Evolutionary conservation across 2,329 filamentous ascomycete genomes (phyloP), one percentile per base, ranked within the genome.

Genomic region (Aspergillus oerlinghausenensis): DNA sequence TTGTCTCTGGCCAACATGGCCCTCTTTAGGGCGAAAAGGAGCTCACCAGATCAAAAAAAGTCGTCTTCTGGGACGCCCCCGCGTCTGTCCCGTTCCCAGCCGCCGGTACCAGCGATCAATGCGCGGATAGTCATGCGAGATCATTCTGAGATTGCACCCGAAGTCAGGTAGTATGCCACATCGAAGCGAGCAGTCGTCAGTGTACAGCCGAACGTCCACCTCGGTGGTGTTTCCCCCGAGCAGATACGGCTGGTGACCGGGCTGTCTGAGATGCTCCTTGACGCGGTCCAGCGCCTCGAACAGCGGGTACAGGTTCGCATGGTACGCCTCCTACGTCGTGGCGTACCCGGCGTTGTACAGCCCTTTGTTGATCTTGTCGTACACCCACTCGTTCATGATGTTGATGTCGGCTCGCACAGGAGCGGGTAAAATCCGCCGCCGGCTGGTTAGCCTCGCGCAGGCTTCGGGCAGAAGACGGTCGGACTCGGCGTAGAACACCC

Each of bases 401-500:
- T 96, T 89, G 60, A 96, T 94, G 58, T 87, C 72, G 14, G 63
- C 66, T 40, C 79, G 79, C 48, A 94, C 75, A 3, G 78, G 68
- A 45, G 80, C 73, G 0, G 90, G 90, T 90, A 89, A 38, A 92
- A 78, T 14, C 84, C 81, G 3, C 89, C 74, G 1, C 72, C 70
- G 0, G 75, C 50, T 75, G 77, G 55, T 75, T 81, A 1, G 47
- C 67, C 61, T 88, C 85, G 55, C 82, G 82, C 65, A 82, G 78
- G 84, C 70, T 2, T 80, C 77, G 0, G 81, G 81, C 25, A 90
- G 70, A 29, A 88, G 70, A 51, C 82, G 80, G 67, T 96, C 85
- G 67, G 96, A 96, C 70, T 83, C 88, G 21, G 79, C 80, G 66
- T 88, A 88, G 54, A 96, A 77, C 88, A 95, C 94, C 64, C 91